Percentiles rank a stretch among this genome's conserved stretches.
Conservation (phyloP, 202 grass and related monocot genomes). For the Dendrocalamus latiflorus region DNA sequence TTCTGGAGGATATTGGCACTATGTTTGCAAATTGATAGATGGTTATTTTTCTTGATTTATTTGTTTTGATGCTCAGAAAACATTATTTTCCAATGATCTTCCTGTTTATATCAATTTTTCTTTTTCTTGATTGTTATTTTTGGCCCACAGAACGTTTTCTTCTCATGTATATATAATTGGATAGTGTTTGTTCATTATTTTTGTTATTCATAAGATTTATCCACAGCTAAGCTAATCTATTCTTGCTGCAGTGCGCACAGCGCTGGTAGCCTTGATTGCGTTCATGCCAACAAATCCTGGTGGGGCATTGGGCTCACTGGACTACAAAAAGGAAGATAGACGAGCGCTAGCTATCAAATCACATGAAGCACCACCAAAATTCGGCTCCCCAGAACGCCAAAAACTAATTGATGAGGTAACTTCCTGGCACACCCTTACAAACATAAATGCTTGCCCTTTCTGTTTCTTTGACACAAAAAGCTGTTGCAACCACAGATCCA, state of each 20-base stretch:
- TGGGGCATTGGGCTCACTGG: conserved; percentile 79
- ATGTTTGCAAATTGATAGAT: background rate
- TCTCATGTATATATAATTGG: background rate
- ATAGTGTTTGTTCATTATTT: background rate
- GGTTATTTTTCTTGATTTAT: background rate
- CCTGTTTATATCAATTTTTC: background rate
- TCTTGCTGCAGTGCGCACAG: too few species aligned
- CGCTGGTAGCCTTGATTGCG: too few species aligned
- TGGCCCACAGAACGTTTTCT: background rate
- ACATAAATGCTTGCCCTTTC: background rate
- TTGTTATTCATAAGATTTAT: background rate
- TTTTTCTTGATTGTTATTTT: background rate
- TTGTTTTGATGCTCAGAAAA: background rate
- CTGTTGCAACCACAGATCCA: conserved; percentile 61
- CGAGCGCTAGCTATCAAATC: conserved; percentile 78
- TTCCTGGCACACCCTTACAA: background rate
- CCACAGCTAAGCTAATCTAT: background rate
- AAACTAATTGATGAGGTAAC: conserved; percentile 94
- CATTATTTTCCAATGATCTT: background rate
- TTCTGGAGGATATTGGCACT: background rate
- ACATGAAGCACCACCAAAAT: conserved; percentile 68
- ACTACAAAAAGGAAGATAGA: conserved; percentile 92
- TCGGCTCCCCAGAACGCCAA: conserved; percentile 78
- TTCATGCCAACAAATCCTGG: too few species aligned
- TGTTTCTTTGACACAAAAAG: background rate